Base-by-base conservation (phyloP, 768 basidiomycete genomes). In the Tulasnella sp. region DNA sequence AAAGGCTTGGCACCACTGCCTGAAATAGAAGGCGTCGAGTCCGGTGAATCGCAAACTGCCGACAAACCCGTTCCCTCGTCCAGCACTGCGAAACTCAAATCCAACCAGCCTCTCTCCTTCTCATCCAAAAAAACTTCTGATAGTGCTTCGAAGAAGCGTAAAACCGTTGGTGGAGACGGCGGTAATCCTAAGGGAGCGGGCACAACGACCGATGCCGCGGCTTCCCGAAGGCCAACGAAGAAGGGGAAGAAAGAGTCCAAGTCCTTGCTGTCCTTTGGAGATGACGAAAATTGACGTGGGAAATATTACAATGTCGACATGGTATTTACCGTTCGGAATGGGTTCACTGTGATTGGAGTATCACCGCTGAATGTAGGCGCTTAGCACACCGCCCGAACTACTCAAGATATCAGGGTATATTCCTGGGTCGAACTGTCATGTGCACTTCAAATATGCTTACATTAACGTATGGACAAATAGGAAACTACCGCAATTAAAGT, bases 261-360 rank as follows among this genome's bases (percentile, higher is more conserved):
- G 56, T 62, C 60, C 6, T 54, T 69, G 44, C 51, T 69, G 53
- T 66, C 64, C 49, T 69, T 69, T 40, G 58, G 64, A 29, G 64
- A 67, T 29, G 65, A 63, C 37, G 64, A 63, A 13, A 34, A 49
- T n/a, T 50, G 25, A 47, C 8, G 10, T 6, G 9, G 31, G n/a
- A n/a, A n/a, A n/a, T n/a, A n/a, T n/a, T n/a, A n/a, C n/a, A n/a
- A n/a, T n/a, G n/a, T n/a, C n/a, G n/a, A n/a, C n/a, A n/a, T n/a
- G n/a, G n/a, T n/a, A n/a, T n/a, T n/a, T n/a, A n/a, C n/a, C n/a
- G n/a, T n/a, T n/a, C n/a, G n/a, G n/a, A n/a, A n/a, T n/a, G n/a
- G n/a, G n/a, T n/a, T n/a, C n/a, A n/a, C n/a, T n/a, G n/a, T n/a
- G n/a, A n/a, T n/a, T n/a, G n/a, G n/a, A n/a, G n/a, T n/a, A n/a